Percentiles rank a stretch among this genome's conserved stretches.
Evolutionary conservation across 176 grass and related monocot genomes (phyloP).

Genomic region (Miscanthus lutarioriparius): DNA sequence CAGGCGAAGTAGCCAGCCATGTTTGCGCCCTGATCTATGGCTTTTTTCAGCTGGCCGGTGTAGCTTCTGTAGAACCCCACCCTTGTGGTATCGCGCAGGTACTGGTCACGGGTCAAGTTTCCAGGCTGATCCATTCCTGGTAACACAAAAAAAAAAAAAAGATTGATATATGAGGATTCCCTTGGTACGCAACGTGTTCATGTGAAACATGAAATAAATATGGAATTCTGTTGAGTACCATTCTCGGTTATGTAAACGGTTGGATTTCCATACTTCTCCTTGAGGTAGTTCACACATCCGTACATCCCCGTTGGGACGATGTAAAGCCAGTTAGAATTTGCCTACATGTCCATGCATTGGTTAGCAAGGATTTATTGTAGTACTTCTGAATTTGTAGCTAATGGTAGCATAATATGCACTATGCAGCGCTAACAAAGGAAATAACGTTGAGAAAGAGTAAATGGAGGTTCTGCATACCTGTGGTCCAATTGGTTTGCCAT

Average conservation of each 20-base stretch:
- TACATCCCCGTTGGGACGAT: slow-evolving; percentile 81
- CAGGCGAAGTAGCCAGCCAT: slow-evolving; percentile 71
- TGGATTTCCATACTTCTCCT: slow-evolving; percentile 70
- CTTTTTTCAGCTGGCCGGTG: slow-evolving; percentile 47
- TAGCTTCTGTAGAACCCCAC: slow-evolving; percentile 61
- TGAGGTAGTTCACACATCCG: slow-evolving; percentile 83
- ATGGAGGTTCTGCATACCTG: slow-evolving; percentile 40
- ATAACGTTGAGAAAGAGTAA: neutral
- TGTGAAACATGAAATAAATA: neutral
- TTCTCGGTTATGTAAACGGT: slow-evolving; percentile 73
- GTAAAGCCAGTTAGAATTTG: slow-evolving; percentile 85
- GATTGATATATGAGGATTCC: neutral
- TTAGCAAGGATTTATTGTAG: neutral
- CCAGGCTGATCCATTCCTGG: slow-evolving; percentile 73
- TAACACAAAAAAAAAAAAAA: neutral
- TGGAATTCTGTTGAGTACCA: slow-evolving; percentile 41
- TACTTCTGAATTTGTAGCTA: neutral
- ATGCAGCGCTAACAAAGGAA: neutral
- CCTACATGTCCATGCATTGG: slow-evolving; percentile 35
- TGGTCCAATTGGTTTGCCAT: slow-evolving; percentile 78
- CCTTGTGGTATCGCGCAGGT: slow-evolving; percentile 39
- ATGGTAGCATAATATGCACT: neutral
- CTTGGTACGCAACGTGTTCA: neutral
- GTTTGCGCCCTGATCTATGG: slow-evolving; percentile 54
- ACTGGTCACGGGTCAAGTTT: slow-evolving; percentile 48